Conservation (phyloP, 768 basidiomycete species). For the Serendipita indica region DNA sequence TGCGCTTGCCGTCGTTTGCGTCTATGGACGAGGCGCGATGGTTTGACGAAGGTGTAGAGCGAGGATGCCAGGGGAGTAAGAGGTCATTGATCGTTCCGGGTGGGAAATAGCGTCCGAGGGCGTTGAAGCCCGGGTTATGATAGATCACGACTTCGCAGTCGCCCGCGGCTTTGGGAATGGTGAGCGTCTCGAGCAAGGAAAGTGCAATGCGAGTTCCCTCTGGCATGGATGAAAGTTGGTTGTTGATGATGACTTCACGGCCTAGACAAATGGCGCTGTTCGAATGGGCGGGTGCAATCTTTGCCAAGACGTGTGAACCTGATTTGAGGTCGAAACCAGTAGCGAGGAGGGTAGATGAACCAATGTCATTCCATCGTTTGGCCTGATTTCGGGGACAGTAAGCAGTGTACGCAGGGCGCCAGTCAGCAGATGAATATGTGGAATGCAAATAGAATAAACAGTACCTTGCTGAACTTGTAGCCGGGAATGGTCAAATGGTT, state of each 20-base stretch:
- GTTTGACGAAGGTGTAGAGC: too few species aligned
- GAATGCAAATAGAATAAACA: too few species aligned
- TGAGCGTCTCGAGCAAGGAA: conserved; percentile 48
- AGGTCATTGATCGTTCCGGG: conserved; percentile 50
- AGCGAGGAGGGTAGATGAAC: conserved; percentile 51
- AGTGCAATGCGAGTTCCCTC: conserved; percentile 37
- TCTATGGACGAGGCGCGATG: not conserved
- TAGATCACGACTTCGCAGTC: conserved; percentile 59
- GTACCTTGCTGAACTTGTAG: conserved; percentile 55
- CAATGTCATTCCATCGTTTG: conserved; percentile 54
- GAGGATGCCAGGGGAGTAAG: conserved; percentile 39
- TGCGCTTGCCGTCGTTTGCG: not conserved
- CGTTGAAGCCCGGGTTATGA: conserved; percentile 53
- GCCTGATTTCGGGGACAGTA: conserved; percentile 30
- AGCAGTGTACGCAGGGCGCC: conserved; percentile 11
- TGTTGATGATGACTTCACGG: conserved; percentile 53
- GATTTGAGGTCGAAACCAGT: conserved; percentile 60
- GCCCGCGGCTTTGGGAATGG: conserved; percentile 47
- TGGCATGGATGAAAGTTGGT: conserved; percentile 33
- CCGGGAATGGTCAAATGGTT: conserved; percentile 49
- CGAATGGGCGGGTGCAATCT: conserved; percentile 57
- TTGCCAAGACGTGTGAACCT: conserved; percentile 50
- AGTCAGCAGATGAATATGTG: not conserved
- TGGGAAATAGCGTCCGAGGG: conserved; percentile 57
- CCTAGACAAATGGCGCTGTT: conserved; percentile 60